Evolutionary conservation across 148 eudicot species (phyloP).

Genomic region (Amaranthus palmeri): DNA sequence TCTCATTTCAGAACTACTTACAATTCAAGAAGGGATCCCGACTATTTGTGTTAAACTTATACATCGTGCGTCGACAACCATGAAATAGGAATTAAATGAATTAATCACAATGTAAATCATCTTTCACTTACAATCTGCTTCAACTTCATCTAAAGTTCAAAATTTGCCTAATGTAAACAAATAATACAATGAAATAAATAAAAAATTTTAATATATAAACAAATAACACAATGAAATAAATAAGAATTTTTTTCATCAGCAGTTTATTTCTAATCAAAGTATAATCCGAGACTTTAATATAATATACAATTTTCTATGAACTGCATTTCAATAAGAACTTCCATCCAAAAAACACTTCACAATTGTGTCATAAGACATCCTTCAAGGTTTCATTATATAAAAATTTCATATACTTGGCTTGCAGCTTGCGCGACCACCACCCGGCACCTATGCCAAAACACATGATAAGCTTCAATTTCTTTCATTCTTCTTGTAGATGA

Average conservation of each 20-base stretch:
- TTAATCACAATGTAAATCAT: too few relatives aligned
- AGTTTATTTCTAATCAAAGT: constrained; percentile 21
- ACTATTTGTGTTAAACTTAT: too few relatives aligned
- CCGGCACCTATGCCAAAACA: neutral
- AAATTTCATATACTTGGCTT: constrained; percentile 7
- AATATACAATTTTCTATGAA: constrained; percentile 26
- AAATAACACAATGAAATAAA: constrained; percentile 14
- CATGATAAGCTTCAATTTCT: neutral
- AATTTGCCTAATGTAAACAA: too few relatives aligned
- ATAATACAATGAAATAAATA: neutral
- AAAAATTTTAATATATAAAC: constrained; percentile 4
- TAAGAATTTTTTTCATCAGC: constrained; percentile 6
- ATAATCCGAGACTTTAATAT: constrained; percentile 12
- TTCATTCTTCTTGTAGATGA: neutral
- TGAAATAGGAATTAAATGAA: too few relatives aligned
- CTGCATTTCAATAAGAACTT: neutral
- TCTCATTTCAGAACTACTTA: too few relatives aligned
- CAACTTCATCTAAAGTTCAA: too few relatives aligned
- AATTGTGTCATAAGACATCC: constrained; percentile 12
- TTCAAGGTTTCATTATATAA: constrained; percentile 9
- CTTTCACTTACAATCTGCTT: too few relatives aligned
- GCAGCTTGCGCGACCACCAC: neutral
- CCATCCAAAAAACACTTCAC: constrained; percentile 7
- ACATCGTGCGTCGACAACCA: too few relatives aligned
- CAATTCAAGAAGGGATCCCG: too few relatives aligned